These are phyloP conservation scores for Brettanomyces nanus DNA, from an alignment of 805 yeast genomes.

Conservation along the genomic window DNA sequence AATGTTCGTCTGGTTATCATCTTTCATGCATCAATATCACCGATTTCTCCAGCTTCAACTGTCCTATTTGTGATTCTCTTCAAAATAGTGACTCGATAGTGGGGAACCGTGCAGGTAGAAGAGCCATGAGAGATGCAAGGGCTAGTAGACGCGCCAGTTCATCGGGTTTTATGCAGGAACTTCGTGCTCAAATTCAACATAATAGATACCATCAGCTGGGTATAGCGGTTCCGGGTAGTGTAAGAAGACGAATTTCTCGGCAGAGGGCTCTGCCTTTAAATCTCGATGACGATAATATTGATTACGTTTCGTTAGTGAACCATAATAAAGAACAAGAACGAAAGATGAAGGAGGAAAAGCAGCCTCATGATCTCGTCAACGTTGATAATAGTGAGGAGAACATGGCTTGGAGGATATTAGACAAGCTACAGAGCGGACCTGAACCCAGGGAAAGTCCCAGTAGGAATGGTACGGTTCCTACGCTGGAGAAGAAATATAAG, in stretches of 20 bases:
- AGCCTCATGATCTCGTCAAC: not conserved
- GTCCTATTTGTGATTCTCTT: constrained; percentile 29
- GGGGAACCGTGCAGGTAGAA: constrained; percentile 5
- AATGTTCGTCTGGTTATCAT: constrained; percentile 27
- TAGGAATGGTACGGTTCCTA: not conserved
- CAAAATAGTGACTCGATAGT: constrained; percentile 20
- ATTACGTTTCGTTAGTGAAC: constrained; percentile 19
- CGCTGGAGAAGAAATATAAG: not conserved
- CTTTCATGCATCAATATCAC: constrained; percentile 23
- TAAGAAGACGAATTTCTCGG: not conserved
- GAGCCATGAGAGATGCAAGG: constrained; percentile 4
- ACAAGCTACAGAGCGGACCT: constrained; percentile 9
- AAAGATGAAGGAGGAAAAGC: constrained; percentile 5
- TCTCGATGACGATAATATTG: constrained; percentile 12
- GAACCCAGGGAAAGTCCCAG: constrained; percentile 5
- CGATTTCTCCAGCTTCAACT: constrained; percentile 19
- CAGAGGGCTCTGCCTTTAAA: not conserved
- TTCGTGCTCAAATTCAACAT: constrained; percentile 19
- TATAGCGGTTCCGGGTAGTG: constrained; percentile 9
- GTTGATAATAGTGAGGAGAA: constrained; percentile 10
- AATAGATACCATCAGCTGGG: constrained; percentile 16
- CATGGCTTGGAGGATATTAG: constrained; percentile 25
- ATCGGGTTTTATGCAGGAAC: constrained; percentile 8
- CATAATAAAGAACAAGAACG: constrained; percentile 9
- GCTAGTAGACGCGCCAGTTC: constrained; percentile 3